Base-by-base conservation (phyloP, 164 flowering plant species). In the Litsea cubeba region DNA sequence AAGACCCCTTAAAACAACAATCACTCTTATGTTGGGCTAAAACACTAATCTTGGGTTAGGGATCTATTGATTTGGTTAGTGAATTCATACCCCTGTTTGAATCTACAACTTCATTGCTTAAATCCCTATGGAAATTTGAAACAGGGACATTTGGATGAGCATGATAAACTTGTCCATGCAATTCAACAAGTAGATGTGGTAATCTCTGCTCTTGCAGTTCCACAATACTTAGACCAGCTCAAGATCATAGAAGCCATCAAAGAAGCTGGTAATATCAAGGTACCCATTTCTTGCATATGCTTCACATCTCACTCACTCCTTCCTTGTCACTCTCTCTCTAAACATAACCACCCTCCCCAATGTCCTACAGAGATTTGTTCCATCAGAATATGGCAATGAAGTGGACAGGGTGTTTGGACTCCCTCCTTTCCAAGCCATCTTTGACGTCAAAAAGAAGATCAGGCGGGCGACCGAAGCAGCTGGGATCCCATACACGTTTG, bases 351-450 rank as follows among this genome's bases (percentile, higher is more conserved):
- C 64, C 15, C 40, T 12, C 20, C n/a, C 12, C 5, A n/a, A 28
- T 30, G 22, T 35, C 15, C 24, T 3, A 40, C 60, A 81, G 86
- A 84, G 86, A 69, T 83, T 86, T 67, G 58, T 82, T 1, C 85
- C 89, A 50, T 84, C 87, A 10, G 86, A 84, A 22, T 84, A 74
- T 24, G 89, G 87, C 32, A 24, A n/a, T 11, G 87, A 86, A 46
- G 85, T 69, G 72, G 85, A 80, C 32, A 77, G 82, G 60, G 69
- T 81, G n/a, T 40, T 1, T 2, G 74, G 35, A 11, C 76, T 86
- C 4, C 81, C 83, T 0, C 86, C 89, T 14, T 83, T 80, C 62
- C 76, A 81, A 72, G 65, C 68, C 0, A 50, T 74, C 5, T 67
- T 84, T 0, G 84, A 82, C 2, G 69, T 71, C 14, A 86, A 84